Base-by-base conservation (phyloP, 441 rosid species). In the Corymbia calophylla region DNA sequence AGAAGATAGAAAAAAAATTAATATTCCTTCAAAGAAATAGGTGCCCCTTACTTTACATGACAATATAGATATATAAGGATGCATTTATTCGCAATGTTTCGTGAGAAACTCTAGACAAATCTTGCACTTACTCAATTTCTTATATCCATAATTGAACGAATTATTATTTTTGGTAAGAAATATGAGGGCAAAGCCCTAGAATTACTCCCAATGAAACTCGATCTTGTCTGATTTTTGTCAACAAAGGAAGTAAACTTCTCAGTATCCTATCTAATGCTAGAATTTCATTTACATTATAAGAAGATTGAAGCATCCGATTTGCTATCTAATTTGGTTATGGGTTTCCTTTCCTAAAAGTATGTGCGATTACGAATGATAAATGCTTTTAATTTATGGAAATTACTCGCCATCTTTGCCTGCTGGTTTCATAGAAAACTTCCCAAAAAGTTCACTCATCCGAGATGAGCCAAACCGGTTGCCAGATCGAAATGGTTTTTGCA, bases 281-380 rank as follows among this genome's bases (percentile, higher is more conserved):
- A 13, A 62, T 62, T 15, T 29, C 32, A 13, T 29, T 29, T 62
- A 62, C 17, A 13, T 39, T 39, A 39, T 62, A 13, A 62, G 31
- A 62, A 29, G n/a, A 29, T 62, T 29, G 9, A 62, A 62, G 68
- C 14, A 6, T 62, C 14, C 6, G 31, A 62, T 29, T 62, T 62
- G n/a, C 1, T 12, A 60, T 27, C 17, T 60, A 60, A 60, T 27
- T 1, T 27, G 8, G 6, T 27, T 3, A 1, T 0, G 4, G 31
- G 14, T 62, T 62, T 29, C 8, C 18, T 29, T 62, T 0, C 0
- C 6, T 6, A 13, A 6, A 13, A 29, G 68, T 62, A 62, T 13
- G 1, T 62, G 8, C 2, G 2, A 29, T 39, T 21, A 1, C 1
- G 29, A 73, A 39, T 21, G 23, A 3, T 11, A 21, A 39, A 73